Evolutionary conservation across 2,329 filamentous ascomycete genomes (phyloP).

Genomic region (Aureobasidium sp.): DNA sequence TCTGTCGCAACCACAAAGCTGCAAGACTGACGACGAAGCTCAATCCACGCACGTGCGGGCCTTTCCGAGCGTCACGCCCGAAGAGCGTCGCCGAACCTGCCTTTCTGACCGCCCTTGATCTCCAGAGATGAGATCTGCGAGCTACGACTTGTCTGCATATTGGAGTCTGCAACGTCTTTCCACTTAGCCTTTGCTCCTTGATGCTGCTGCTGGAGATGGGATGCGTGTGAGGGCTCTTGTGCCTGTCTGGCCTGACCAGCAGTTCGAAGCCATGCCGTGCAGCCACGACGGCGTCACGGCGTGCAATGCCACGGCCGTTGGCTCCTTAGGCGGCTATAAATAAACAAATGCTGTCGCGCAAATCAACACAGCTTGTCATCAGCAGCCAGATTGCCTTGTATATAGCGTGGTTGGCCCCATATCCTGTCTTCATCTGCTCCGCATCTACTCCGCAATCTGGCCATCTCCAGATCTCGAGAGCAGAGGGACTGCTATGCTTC

Average conservation of each 20-base stretch:
- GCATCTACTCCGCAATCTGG: constrained; percentile 6
- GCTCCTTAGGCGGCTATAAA: constrained; percentile 1
- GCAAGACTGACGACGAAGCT: constrained; percentile 10
- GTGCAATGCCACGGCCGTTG: not conserved
- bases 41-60: constrained; percentile 2
- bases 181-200: not conserved
- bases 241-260: not conserved
- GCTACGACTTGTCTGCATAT: not conserved
- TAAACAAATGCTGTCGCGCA: constrained; percentile 10
- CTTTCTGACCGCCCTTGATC: not conserved
- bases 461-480: not conserved
- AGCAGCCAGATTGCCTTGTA: constrained; percentile 1
- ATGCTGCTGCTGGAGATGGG: not conserved
- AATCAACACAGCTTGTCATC: not conserved
- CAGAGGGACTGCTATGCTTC: not conserved
- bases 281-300: not conserved
- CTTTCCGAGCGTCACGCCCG: constrained; percentile 3
- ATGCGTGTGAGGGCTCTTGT: not conserved
- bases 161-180: too few species aligned
- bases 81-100: not conserved
- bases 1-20: not conserved
- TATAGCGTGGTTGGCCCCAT: not conserved
- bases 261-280: not conserved
- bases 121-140: not conserved
- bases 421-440: not conserved